Conservation (phyloP, 2,329 filamentous ascomycete genomes). For the Periconia macrospinosa region DNA sequence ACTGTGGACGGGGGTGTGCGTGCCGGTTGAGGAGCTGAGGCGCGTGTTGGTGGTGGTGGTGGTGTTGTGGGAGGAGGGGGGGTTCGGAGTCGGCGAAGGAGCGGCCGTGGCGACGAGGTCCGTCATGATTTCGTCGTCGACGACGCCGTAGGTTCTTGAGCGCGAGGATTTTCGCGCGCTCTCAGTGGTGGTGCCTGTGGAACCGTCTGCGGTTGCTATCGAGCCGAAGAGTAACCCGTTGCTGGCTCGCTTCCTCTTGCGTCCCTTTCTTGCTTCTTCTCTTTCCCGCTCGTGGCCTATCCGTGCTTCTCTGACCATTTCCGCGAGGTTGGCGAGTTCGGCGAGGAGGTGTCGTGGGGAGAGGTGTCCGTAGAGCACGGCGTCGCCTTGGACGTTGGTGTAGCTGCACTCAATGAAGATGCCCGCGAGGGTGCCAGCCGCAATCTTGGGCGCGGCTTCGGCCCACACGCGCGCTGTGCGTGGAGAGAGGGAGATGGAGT, state of each 20-base stretch:
- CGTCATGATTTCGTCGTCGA: conserved; percentile 32
- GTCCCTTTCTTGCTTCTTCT: conserved; percentile 46
- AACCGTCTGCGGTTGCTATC: conserved; percentile 8
- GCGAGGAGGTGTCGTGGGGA: conserved; percentile 80
- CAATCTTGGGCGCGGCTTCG: conserved; percentile 85
- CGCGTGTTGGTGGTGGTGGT: too few species aligned
- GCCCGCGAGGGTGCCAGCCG: conserved; percentile 68
- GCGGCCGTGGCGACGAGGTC: conserved; percentile 17
- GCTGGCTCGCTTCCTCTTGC: conserved; percentile 66
- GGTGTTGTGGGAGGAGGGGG: too few species aligned
- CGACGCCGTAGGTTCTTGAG: neutral
- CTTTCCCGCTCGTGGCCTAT: conserved; percentile 36
- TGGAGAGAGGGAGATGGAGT: conserved; percentile 78
- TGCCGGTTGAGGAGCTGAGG: conserved; percentile 11
- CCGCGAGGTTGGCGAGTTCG: conserved; percentile 73
- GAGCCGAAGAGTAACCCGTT: conserved; percentile 2
- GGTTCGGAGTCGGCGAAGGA: conserved; percentile 11
- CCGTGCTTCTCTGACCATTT: conserved; percentile 63
- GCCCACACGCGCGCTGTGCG: conserved; percentile 84
- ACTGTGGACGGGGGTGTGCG: conserved; percentile 19
- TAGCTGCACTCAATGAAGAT: conserved; percentile 98
- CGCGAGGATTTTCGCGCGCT: conserved; percentile 11
- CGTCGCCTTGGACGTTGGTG: conserved; percentile 75
- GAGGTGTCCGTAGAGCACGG: conserved; percentile 84
- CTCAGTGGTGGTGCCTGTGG: conserved; percentile 4